Percentiles rank a stretch among this genome's conserved stretches.
Evolutionary conservation across 768 basidiomycete genomes (phyloP).

Genomic region (Boletellus emodensis): DNA sequence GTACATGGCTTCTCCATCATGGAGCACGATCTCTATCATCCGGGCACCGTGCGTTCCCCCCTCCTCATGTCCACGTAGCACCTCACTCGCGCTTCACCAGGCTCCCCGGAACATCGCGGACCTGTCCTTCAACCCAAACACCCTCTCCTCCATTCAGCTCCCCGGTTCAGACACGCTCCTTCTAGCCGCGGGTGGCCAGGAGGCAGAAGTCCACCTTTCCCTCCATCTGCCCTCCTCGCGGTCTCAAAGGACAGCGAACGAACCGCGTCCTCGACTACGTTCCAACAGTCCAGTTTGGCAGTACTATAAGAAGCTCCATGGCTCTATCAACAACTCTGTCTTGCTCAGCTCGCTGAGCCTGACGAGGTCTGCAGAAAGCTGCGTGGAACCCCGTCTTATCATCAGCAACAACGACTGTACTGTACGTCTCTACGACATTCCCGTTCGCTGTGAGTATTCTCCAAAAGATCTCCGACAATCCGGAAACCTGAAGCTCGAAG

Average conservation of each 20-base stretch:
- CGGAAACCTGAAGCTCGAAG: slow-evolving; percentile 55
- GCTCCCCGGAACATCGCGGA: slow-evolving; percentile 47
- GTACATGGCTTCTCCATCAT: slow-evolving; percentile 50
- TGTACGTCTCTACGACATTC: slow-evolving; percentile 77
- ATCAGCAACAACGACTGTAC: slow-evolving; percentile 86
- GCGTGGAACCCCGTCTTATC: slow-evolving; percentile 69
- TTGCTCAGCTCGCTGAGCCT: slow-evolving; percentile 59
- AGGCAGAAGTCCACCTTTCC: slow-evolving; percentile 67
- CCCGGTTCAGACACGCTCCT: slow-evolving; percentile 51
- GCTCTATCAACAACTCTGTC: slow-evolving; percentile 83
- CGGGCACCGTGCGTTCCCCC: slow-evolving; percentile 41
- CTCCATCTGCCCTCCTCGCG: slow-evolving; percentile 34
- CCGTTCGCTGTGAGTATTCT: slow-evolving; percentile 44
- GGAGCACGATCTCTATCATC: slow-evolving; percentile 54
- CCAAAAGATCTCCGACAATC: slow-evolving; percentile 45
- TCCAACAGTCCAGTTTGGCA: slow-evolving; percentile 43
- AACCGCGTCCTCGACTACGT: slow-evolving; percentile 8
- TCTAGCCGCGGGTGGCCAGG: slow-evolving; percentile 75
- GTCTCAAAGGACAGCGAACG: slow-evolving; percentile 16
- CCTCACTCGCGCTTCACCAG: slow-evolving; percentile 28
- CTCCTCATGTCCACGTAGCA: slow-evolving; percentile 13
- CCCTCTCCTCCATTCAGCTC: slow-evolving; percentile 53
- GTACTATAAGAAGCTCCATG: slow-evolving; percentile 47
- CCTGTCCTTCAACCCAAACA: slow-evolving; percentile 59
- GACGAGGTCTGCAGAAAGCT: slow-evolving; percentile 56